Conservation (phyloP, 78 protist genomes). For the Dictyostelium intermedium region DNA sequence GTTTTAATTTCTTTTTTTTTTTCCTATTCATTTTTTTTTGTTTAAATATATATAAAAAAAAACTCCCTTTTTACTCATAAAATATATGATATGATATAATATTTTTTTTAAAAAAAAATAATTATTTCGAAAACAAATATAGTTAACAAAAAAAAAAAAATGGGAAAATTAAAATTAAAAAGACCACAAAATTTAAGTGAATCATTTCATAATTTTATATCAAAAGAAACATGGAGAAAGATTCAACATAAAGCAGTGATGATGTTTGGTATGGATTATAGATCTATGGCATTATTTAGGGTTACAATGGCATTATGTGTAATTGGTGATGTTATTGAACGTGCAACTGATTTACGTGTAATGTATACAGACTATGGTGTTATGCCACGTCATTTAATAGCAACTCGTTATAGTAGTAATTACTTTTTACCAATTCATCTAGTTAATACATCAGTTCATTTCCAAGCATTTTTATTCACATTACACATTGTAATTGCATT, state of each 20-base stretch:
- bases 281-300: slow-evolving; percentile 56
- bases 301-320: slow-evolving; percentile 57
- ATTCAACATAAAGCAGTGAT: neutral
- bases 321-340: slow-evolving; percentile 63
- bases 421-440: slow-evolving; percentile 42
- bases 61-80: too few species aligned
- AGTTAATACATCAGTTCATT: neutral
- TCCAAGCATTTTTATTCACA: slow-evolving; percentile 2
- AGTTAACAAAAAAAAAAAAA: neutral
- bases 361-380: slow-evolving; percentile 51
- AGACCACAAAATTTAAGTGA: neutral
- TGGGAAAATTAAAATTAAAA: slow-evolving; percentile 13
- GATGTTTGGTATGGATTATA: slow-evolving; percentile 41
- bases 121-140: too few species aligned
- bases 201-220: neutral
- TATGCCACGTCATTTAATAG: slow-evolving; percentile 31
- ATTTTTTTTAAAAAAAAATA: too few species aligned
- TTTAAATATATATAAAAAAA: too few species aligned
- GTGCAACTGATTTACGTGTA: slow-evolving; percentile 23
- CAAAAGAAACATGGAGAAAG: neutral
- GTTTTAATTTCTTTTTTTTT: too few species aligned
- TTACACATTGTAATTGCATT: slow-evolving; percentile 14
- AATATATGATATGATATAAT: too few species aligned
- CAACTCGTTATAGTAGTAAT: neutral
- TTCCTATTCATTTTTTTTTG: too few species aligned